Conservation (phyloP, 257 asterid species). For the Phtheirospermum japonicum region DNA sequence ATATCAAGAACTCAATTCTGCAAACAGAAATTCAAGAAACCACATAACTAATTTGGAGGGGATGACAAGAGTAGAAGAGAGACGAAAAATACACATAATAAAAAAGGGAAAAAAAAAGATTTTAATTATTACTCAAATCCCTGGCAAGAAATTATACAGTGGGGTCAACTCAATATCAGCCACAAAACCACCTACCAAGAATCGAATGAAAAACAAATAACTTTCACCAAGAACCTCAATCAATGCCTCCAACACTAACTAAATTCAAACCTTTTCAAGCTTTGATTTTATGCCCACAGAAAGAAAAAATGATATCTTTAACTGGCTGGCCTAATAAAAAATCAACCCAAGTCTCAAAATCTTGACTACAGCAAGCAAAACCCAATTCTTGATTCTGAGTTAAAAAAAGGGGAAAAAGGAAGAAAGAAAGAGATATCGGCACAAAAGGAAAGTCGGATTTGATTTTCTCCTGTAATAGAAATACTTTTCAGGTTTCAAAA, state of each 20-base stretch:
- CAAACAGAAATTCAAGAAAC: background rate
- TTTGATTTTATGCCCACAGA: background rate
- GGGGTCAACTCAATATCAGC: slow-evolving; percentile 45
- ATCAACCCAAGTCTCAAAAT: background rate
- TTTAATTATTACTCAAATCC: slow-evolving; percentile 19
- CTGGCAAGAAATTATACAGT: slow-evolving; percentile 31
- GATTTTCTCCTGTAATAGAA: background rate
- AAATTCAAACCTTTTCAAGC: slow-evolving; percentile 13
- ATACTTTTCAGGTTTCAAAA: slow-evolving; percentile 23
- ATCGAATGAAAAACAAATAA: slow-evolving; percentile 11
- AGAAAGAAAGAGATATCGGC: background rate
- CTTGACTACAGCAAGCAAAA: slow-evolving; percentile 13
- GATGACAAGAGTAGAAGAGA: too few relatives aligned
- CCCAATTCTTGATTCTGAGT: slow-evolving; percentile 27
- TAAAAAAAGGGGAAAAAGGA: too few relatives aligned
- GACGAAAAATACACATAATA: too few relatives aligned
- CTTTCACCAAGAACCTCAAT: slow-evolving; percentile 21
- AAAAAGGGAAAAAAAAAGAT: too few relatives aligned
- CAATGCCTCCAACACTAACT: slow-evolving; percentile 16
- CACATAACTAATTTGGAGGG: slow-evolving; percentile 8
- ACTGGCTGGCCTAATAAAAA: slow-evolving; percentile 21
- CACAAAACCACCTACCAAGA: slow-evolving; percentile 32
- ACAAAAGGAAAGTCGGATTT: background rate
- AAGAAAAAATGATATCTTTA: slow-evolving; percentile 3
- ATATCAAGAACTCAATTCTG: background rate